phyloP scores from a whole-genome alignment of 2,329 filamentous ascomycete genomes.

The Aspergillus sp. region DNA sequence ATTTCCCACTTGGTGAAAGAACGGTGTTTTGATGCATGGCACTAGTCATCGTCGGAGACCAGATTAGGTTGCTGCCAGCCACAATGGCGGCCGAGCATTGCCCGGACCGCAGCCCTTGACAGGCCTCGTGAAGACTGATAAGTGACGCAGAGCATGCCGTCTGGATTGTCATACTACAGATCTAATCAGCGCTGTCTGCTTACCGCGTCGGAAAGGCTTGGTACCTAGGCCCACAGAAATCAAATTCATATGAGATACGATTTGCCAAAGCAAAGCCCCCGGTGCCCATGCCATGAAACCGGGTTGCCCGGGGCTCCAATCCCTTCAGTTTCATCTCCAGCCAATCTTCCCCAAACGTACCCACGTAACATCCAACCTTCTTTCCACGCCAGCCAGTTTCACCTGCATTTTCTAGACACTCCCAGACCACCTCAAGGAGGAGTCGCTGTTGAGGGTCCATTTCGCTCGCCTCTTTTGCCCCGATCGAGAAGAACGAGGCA shows the following conservation, averaged over 20 bases:
- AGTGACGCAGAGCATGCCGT: not conserved
- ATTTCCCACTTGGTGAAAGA: constrained; percentile 9
- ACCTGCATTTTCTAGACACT: not conserved
- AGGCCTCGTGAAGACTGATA: not conserved
- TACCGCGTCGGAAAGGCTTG: too few relatives aligned
- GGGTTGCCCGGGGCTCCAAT: not conserved
- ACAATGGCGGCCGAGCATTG: not conserved
- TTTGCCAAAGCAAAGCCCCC: not conserved
- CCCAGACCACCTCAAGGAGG: not conserved
- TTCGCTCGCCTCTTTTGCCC: too few relatives aligned
- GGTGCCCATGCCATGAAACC: not conserved
- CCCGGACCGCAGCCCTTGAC: not conserved
- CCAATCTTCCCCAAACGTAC: not conserved
- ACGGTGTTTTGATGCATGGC: not conserved
- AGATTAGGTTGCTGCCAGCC: not conserved
- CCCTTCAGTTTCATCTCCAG: not conserved
- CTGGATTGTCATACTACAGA: not conserved
- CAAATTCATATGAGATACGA: not conserved
- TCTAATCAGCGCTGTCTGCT: too few relatives aligned
- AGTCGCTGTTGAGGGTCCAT: not conserved
- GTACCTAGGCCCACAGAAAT: not conserved
- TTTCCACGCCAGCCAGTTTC: not conserved
- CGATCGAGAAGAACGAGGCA: too few relatives aligned
- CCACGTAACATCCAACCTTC: not conserved
- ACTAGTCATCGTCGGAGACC: not conserved